These are phyloP conservation scores for Scytalidium sp. DNA, from an alignment of 2,329 filamentous ascomycete genomes.

Conservation along the genomic window DNA sequence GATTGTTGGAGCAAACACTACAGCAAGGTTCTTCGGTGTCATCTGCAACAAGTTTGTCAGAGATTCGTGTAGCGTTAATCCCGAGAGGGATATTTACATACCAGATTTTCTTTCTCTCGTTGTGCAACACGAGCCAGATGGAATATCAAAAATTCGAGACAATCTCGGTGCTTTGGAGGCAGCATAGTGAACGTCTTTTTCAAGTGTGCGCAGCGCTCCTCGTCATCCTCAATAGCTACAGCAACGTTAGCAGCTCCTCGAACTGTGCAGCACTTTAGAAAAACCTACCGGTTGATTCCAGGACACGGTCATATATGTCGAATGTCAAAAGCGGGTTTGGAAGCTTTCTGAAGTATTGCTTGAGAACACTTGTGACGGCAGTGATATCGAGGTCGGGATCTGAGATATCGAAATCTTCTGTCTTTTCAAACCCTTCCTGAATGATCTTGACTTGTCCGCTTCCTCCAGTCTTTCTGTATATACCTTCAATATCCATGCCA, in stretches of 20 bases:
- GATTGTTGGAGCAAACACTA: constrained; percentile 96
- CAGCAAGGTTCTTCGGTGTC: constrained; percentile 93
- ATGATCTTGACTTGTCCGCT: constrained; percentile 87
- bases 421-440: constrained; percentile 86
- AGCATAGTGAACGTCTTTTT: constrained; percentile 73
- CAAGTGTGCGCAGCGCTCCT: constrained; percentile 69
- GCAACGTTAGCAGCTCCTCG: constrained; percentile 19
- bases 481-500: constrained; percentile 96
- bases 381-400: constrained; percentile 94
- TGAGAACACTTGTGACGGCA: constrained; percentile 89
- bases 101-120: constrained; percentile 79
- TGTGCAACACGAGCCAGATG: constrained; percentile 85
- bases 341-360: constrained; percentile 95
- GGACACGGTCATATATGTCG: constrained; percentile 83
- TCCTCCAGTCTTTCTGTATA: constrained; percentile 96
- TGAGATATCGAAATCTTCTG: constrained; percentile 84
- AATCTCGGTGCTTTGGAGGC: constrained; percentile 81
- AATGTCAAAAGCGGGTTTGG: constrained; percentile 88
- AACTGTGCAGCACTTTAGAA: neutral
- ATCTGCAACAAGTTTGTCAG: constrained; percentile 54
- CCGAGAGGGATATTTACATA: constrained; percentile 37
- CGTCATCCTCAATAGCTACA: constrained; percentile 60
- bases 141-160: constrained; percentile 90
- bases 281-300: constrained; percentile 73
- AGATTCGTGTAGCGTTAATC: neutral